phyloP scores from a whole-genome alignment of 2,329 filamentous ascomycete genomes.

The Colletotrichum paranaense region DNA sequence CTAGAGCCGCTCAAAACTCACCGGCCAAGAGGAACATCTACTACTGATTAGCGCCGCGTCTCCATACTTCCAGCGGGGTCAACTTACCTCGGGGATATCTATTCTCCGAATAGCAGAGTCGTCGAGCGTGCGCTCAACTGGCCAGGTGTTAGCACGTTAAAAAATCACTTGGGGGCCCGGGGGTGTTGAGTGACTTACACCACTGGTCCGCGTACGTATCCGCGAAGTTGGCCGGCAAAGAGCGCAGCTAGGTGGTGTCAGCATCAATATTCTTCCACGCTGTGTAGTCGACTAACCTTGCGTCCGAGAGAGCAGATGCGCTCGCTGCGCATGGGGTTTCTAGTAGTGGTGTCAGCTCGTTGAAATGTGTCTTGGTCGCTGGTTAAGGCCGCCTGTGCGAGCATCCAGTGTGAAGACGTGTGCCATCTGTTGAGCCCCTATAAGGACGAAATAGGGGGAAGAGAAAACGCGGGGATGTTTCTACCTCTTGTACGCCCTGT shows the following conservation, averaged over 20 bases:
- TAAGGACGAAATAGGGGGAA: neutral
- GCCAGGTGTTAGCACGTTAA: neutral
- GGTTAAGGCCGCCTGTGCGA: neutral
- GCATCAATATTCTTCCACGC: slow-evolving; percentile 19
- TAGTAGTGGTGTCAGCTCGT: neutral
- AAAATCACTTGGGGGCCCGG: neutral
- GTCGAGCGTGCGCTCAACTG: slow-evolving; percentile 75
- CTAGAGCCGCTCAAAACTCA: neutral
- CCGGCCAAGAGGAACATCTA: slow-evolving; percentile 69
- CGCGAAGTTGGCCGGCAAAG: slow-evolving; percentile 49
- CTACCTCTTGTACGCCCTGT: slow-evolving; percentile 53
- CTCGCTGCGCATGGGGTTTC: slow-evolving; percentile 57
- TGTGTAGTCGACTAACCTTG: slow-evolving; percentile 38
- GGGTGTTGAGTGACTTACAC: slow-evolving; percentile 57
- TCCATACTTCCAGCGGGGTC: neutral
- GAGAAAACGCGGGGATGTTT: slow-evolving; percentile 43
- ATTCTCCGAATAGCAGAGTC: slow-evolving; percentile 78
- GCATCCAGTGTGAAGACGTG: no score
- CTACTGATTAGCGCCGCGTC: neutral
- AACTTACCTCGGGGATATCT: slow-evolving; percentile 63
- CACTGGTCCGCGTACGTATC: slow-evolving; percentile 44
- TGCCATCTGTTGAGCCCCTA: no score
- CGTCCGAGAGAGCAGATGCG: slow-evolving; percentile 50
- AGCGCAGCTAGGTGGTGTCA: slow-evolving; percentile 40
- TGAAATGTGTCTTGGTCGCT: neutral